A percentile compares a stretch with the other conserved stretches of the same genome.
phyloP scores from a whole-genome alignment of 2,329 filamentous ascomycete species.

The Hypoxylon sp. region DNA sequence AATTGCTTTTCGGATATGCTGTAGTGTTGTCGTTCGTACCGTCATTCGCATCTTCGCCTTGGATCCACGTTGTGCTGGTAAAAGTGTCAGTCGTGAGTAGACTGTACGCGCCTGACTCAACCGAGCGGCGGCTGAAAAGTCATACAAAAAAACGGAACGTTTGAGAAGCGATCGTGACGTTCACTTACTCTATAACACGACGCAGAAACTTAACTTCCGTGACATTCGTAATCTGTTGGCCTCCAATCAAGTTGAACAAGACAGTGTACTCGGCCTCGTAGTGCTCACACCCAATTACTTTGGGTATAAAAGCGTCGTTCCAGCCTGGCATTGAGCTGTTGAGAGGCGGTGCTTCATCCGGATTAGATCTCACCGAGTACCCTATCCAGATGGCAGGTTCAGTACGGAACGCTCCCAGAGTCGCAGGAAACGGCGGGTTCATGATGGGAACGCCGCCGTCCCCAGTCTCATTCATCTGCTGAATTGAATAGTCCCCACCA shows the following conservation, averaged over 20 bases:
- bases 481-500: slow-evolving; percentile 55
- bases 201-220: slow-evolving; percentile 48
- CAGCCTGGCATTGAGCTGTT: slow-evolving; percentile 49
- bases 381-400: slow-evolving; percentile 61
- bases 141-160: too few species aligned
- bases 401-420: slow-evolving; percentile 57
- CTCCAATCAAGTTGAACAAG: slow-evolving; percentile 55
- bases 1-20: slow-evolving; percentile 53
- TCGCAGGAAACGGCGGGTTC: slow-evolving; percentile 49
- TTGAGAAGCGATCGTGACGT: background rate
- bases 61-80: slow-evolving; percentile 52
- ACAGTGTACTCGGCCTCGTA: slow-evolving; percentile 57
- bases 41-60: slow-evolving; percentile 52
- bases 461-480: slow-evolving; percentile 52
- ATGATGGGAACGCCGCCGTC: slow-evolving; percentile 54
- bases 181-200: slow-evolving; percentile 54
- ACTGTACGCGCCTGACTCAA: background rate
- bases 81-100: slow-evolving; percentile 33
- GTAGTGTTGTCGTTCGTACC: slow-evolving; percentile 58
- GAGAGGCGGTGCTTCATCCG: slow-evolving; percentile 42
- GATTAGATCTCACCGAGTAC: slow-evolving; percentile 50
- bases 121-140: background rate
- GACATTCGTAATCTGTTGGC: slow-evolving; percentile 51
- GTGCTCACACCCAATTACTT: slow-evolving; percentile 58
- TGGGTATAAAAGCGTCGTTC: slow-evolving; percentile 55